Evolutionary conservation across 306 rosid species (phyloP), one percentile per base, ranked within the genome.

Genomic region (Luffa acutangula): DNA sequence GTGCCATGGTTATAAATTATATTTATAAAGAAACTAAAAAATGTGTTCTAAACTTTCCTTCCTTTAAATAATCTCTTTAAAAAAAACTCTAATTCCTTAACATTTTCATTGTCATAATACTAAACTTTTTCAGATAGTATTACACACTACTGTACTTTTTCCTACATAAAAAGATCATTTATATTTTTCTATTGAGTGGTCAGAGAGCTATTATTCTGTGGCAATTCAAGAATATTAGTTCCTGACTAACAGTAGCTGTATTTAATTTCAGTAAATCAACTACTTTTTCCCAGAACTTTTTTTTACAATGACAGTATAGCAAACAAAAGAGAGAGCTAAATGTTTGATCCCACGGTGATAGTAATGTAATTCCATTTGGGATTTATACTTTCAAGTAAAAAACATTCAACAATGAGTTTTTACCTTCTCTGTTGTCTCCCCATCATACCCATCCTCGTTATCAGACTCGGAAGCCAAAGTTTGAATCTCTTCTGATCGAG

Each of bases 381-480:
- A 25, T 71, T 62, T n/a, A 21, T 71, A 11, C 39, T 17, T 46
- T 49, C 60, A 46, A 81, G 41, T 42, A 43, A 59, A 76, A 60
- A 76, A 70, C 64, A 41, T 64, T 42, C 79, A 59, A 75, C 42
- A 43, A 69, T 46, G 78, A 82, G 54, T 65, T 66, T 0, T 83
- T 87, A 92, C 98, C 99, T 90, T 87, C 79, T 86, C 81, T 9
- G 78, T 78, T 74, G 77, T 87, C 75, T 90, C 93, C 80, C 71
- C 85, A 17, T 92, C 91, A 14, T 82, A 83, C 78, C 70, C 89
- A 73, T 80, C 85, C 54, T 87, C 95, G 73, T 91, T 86, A 84
- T 85, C 88, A 59, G 91, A 82, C 77, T 77, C 64, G 14, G 91
- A 87, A 81, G 86, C 88, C 73, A 85, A 81, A 60, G 90, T 86